phyloP scores from a whole-genome alignment of 1,284 basidiomycete species.

The Earliella scabrosa region DNA sequence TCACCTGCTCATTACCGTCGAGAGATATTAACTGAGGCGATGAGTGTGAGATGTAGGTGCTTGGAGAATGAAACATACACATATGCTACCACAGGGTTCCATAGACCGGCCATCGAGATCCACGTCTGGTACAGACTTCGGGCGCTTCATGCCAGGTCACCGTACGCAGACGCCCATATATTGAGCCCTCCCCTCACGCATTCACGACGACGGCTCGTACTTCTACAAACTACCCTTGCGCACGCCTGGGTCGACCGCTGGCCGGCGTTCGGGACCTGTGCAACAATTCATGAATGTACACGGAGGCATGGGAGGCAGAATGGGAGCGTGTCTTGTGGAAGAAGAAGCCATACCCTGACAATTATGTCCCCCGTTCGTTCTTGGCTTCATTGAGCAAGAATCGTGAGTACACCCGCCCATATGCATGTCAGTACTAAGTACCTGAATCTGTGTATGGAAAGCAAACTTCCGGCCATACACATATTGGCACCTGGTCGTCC shows the following conservation, averaged over 20 bases:
- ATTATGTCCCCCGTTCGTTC: constrained; percentile 83
- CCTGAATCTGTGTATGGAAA: constrained; percentile 34
- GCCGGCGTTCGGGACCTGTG: constrained; percentile 18
- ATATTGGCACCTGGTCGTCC: constrained; percentile 73
- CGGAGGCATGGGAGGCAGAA: constrained; percentile 57
- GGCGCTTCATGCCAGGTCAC: constrained; percentile 8
- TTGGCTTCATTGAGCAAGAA: constrained; percentile 79
- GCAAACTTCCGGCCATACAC: constrained; percentile 79
- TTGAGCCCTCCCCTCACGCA: background rate
- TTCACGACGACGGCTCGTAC: background rate
- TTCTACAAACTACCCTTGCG: constrained; percentile 4
- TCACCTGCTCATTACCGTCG: too few relatives aligned
- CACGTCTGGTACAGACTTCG: background rate
- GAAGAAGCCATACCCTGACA: constrained; percentile 79
- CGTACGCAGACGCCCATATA: constrained; percentile 16
- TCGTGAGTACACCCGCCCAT: constrained; percentile 62
- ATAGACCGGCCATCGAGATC: background rate
- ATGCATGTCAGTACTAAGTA: background rate
- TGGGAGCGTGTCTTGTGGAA: constrained; percentile 93
- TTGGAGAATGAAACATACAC: too few relatives aligned
- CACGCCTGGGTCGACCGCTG: constrained; percentile 22
- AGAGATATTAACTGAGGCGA: too few relatives aligned
- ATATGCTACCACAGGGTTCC: background rate
- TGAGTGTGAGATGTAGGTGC: too few relatives aligned
- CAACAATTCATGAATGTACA: constrained; percentile 31